Base-by-base conservation (phyloP, 257 asterid species). In the Primulina tabacum region DNA sequence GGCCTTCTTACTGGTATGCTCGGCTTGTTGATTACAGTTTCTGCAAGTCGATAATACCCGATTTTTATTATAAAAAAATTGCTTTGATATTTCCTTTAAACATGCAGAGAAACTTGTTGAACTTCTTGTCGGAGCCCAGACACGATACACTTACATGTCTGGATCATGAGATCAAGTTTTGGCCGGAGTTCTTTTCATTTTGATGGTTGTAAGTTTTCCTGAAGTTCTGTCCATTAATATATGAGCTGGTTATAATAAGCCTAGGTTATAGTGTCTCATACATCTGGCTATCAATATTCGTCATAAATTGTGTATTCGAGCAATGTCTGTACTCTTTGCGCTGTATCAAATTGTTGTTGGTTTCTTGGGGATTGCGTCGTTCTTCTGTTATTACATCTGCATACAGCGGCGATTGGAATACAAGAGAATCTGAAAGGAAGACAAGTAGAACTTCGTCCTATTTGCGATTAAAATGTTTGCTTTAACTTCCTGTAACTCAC, bases 71-170 rank as follows among this genome's bases (percentile, higher is more conserved):
- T 24, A 33, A 8, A 21, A 50, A 16, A 57, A 0, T 0, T 16
- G 8, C 18, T 50, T 50, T 50, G 5, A 16, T 35, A 9, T 30
- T 58, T 64, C 55, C 64, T 69, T n/a, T n/a, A n/a, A 3, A 60
- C 50, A 24, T 76, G 89, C 84, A 94, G 97, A 89, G 80, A 94
- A 94, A 86, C 79, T 94, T 34, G 83, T 89, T 38, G 97, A 94
- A 72, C 97, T 94, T 65, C 79, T 94, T 7, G 82, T 78, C 62
- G 97, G 99, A 70, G 97, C 97, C 40, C 99, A 94, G 81, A 91
- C 97, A 20, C 88, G 99, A 52, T 91, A 94, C 81, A 91, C 97
- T 50, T 89, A 91, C 88, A 89, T 94, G 96, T 94, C 99, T 29
- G 99, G 99, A 85, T 91, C 99, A 21, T 94, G 82, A 91, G 20